Percentiles rank a stretch among this genome's conserved stretches.
Evolutionary conservation across 169 alveolate genomes (phyloP).

Genomic region (Amoebophrya sp.): DNA sequence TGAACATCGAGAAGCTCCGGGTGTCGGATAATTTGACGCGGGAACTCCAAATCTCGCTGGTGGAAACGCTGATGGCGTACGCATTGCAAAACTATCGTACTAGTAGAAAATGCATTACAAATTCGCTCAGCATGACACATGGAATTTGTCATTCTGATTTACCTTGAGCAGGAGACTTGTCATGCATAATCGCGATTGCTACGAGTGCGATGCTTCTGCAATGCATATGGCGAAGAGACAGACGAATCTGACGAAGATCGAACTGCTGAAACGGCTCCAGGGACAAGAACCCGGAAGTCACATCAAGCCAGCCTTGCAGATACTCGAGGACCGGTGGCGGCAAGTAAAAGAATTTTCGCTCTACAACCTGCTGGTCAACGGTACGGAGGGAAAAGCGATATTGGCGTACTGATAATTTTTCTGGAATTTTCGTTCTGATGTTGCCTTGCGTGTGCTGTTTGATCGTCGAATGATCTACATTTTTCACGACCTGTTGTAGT

Average conservation of each 20-base stretch:
- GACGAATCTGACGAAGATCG: constrained; percentile 19
- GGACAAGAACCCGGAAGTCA: neutral
- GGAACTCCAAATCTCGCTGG: neutral
- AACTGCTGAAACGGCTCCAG: neutral
- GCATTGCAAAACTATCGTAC: no score
- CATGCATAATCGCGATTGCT: no score
- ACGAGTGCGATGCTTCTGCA: no score
- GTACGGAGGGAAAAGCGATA: neutral
- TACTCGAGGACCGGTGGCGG: neutral
- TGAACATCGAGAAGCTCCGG: neutral
- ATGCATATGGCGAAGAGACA: neutral
- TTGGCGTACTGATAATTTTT: neutral
- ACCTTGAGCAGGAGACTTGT: no score
- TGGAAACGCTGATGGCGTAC: no score
- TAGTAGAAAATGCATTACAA: no score
- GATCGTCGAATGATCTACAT: no score
- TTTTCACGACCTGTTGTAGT: no score
- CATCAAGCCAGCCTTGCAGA: neutral
- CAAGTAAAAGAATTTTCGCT: neutral
- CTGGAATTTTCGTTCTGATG: neutral
- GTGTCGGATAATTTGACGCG: neutral
- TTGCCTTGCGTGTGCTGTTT: no score
- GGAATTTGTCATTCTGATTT: no score
- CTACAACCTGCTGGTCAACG: neutral
- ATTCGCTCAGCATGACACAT: no score